These are phyloP conservation scores for Cylindrodendrum hubeiense DNA, from an alignment of 2,329 filamentous ascomycete species.

Conservation along the genomic window DNA sequence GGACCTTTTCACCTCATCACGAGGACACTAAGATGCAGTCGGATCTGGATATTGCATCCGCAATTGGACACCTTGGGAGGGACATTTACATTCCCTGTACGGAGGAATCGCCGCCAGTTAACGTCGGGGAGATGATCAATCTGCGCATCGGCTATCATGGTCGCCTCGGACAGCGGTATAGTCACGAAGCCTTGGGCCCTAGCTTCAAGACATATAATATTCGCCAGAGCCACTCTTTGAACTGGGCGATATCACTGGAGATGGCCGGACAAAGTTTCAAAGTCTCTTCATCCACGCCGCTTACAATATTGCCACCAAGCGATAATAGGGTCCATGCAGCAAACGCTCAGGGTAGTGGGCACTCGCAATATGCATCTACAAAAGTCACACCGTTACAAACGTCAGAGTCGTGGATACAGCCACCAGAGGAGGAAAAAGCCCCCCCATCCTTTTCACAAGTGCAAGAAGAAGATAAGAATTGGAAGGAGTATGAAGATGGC, in stretches of 20 bases:
- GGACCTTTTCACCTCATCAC: neutral
- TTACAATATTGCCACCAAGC: slow-evolving; percentile 14
- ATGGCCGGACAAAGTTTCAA: neutral
- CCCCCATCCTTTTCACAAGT: slow-evolving; percentile 11
- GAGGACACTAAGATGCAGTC: neutral
- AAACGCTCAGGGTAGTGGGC: neutral
- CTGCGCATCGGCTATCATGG: slow-evolving; percentile 7
- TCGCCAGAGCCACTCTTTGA: slow-evolving; percentile 34
- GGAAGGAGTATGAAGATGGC: neutral
- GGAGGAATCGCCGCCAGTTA: neutral
- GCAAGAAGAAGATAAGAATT: neutral
- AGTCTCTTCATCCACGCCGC: neutral
- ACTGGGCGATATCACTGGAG: slow-evolving; percentile 28
- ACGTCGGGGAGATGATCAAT: slow-evolving; percentile 23
- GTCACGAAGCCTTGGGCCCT: no score
- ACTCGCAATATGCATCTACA: neutral
- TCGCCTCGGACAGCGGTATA: neutral
- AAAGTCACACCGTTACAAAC: neutral
- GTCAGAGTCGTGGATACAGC: slow-evolving; percentile 8
- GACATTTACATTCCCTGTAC: slow-evolving; percentile 19
- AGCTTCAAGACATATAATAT: slow-evolving; percentile 45
- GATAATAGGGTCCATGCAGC: neutral
- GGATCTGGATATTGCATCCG: slow-evolving; percentile 4
- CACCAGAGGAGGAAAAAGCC: slow-evolving; percentile 4
- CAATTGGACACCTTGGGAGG: neutral